Evolutionary conservation across 805 yeast genomes (phyloP).

Genomic region (Candida berthetii): DNA sequence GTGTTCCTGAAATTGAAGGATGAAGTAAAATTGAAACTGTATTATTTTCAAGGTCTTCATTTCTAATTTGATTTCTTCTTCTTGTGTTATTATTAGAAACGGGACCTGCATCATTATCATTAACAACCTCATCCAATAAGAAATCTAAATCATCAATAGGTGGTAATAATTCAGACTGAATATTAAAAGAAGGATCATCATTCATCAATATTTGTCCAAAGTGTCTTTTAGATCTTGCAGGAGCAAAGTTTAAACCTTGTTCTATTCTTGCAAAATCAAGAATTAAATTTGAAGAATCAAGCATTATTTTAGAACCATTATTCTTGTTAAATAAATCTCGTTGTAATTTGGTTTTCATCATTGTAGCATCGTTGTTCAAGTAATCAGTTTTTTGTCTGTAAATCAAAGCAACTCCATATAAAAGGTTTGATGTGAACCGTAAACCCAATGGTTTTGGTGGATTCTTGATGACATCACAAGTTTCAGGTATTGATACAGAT

Average conservation of each 20-base stretch:
- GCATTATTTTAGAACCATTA: background rate
- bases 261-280: background rate
- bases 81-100: background rate
- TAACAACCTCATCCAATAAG: slow-evolving; percentile 1
- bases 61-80: slow-evolving; percentile 7
- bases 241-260: background rate
- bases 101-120: too few species aligned
- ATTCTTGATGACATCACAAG: slow-evolving; percentile 25
- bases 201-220: slow-evolving; percentile 12
- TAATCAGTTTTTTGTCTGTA: slow-evolving; percentile 43
- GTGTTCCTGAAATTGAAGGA: slow-evolving; percentile 3
- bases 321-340: slow-evolving; percentile 11
- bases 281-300: background rate
- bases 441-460: slow-evolving; percentile 16
- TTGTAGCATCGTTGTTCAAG: slow-evolving; percentile 24
- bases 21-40: slow-evolving; percentile 4
- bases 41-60: slow-evolving; percentile 12
- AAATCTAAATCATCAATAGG: slow-evolving; percentile 13
- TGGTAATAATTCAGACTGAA: slow-evolving; percentile 24
- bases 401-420: slow-evolving; percentile 40
- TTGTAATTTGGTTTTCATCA: slow-evolving; percentile 16
- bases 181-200: slow-evolving; percentile 34
- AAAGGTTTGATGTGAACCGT: slow-evolving; percentile 31
- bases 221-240: background rate
- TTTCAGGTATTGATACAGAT: slow-evolving; percentile 34